These are phyloP conservation scores for Ceratocystis alfenasii DNA, from an alignment of 2,329 filamentous ascomycete species.

Conservation along the genomic window DNA sequence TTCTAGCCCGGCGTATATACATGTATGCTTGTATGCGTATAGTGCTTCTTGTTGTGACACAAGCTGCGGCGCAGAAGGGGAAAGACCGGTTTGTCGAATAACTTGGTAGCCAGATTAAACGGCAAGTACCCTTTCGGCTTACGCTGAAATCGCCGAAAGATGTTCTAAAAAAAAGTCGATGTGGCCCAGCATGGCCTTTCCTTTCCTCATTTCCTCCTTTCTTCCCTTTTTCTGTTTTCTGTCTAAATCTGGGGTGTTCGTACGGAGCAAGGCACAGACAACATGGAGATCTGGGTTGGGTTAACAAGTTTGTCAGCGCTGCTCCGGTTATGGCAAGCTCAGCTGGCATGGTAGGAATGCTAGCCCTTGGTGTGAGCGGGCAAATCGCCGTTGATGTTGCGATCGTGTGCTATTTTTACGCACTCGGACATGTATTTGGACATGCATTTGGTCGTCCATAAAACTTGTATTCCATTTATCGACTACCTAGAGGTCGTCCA, in stretches of 20 bases:
- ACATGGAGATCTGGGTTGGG: background rate
- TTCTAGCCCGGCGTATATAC: background rate
- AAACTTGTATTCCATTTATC: background rate
- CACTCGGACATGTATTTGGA: too few relatives aligned
- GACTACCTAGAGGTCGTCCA: background rate
- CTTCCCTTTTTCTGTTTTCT: background rate
- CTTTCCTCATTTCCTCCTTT: background rate
- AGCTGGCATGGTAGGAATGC: slow-evolving; percentile 7
- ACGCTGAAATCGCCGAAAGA: too few relatives aligned
- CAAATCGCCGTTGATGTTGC: background rate
- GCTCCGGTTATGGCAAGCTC: background rate
- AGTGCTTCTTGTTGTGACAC: background rate
- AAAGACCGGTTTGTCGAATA: background rate
- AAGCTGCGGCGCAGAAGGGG: background rate
- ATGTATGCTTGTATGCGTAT: background rate
- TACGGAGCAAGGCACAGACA: background rate
- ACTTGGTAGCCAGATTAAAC: background rate
- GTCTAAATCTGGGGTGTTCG: background rate
- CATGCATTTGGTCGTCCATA: background rate
- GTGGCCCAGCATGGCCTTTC: too few relatives aligned
- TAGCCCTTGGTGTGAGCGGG: background rate
- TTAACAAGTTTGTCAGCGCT: background rate
- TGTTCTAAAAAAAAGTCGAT: too few relatives aligned
- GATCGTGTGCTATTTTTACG: background rate
- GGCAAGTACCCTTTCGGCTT: background rate